These are phyloP conservation scores for Annona squamosa DNA, from an alignment of 164 flowering plant species.

Conservation along the genomic window DNA sequence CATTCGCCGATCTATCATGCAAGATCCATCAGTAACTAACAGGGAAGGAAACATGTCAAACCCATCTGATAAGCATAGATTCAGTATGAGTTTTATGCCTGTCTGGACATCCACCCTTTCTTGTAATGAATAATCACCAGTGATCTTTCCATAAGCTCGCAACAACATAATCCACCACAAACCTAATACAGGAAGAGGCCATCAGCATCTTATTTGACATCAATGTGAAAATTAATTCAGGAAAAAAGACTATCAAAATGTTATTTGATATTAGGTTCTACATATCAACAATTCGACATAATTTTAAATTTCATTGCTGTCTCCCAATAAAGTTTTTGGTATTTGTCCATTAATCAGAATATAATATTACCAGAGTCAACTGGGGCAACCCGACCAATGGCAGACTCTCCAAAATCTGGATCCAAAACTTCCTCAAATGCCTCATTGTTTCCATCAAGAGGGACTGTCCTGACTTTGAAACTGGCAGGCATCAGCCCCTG, in stretches of 20 bases:
- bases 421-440: slow-evolving; percentile 73
- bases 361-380: slow-evolving; percentile 74
- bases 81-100: slow-evolving; percentile 70
- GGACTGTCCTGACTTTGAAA: slow-evolving; percentile 74
- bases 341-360: no score
- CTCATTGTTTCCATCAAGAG: slow-evolving; percentile 59
- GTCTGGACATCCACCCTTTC: slow-evolving; percentile 93
- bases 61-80: slow-evolving; percentile 79
- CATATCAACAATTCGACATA: not conserved
- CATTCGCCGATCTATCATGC: slow-evolving; percentile 96
- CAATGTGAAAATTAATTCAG: not conserved
- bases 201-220: not conserved
- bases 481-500: slow-evolving; percentile 98
- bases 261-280: not conserved
- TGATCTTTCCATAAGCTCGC: slow-evolving; percentile 87
- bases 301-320: no score
- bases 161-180: slow-evolving; percentile 95
- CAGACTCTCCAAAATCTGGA: slow-evolving; percentile 98
- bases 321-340: no score
- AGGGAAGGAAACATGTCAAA: slow-evolving; percentile 95
- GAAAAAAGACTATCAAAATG: not conserved
- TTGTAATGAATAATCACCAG: slow-evolving; percentile 81
- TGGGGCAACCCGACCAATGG: slow-evolving; percentile 97
- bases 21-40: slow-evolving; percentile 90
- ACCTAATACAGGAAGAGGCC: slow-evolving; percentile 33